Base-by-base conservation (phyloP, 2,329 filamentous ascomycete species). In the Hymenoscyphus infarciens region DNA sequence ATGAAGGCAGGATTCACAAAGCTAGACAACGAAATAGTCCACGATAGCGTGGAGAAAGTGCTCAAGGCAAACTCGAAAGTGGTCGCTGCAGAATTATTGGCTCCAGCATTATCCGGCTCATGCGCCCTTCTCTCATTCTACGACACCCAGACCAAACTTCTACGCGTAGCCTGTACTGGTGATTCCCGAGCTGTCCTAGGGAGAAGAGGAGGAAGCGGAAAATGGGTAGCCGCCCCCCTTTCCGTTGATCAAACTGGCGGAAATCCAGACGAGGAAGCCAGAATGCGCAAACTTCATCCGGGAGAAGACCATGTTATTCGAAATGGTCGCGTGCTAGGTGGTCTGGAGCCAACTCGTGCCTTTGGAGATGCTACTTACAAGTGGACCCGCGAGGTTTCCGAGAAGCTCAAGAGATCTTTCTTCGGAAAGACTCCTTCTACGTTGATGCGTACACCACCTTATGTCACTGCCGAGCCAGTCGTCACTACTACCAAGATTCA, bases 331-430 rank as follows among this genome's bases (percentile, higher is more conserved):
- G 91, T 99, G 16, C 83, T 99, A 0, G 95, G 95, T 54, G 91
- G 93, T 19, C 81, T 99, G 13, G 95, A 99, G 75, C 95, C 95
- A 3, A 94, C 89, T 19, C 88, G 95, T 66, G 94, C 96, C 0
- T 99, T 99, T 76, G 96, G 95, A 39, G 95, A 99, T 76, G 94
- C 95, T 8, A 88, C 89, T 70, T 99, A 99, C 81, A 99, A 99
- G 77, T 99, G 95, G 95, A 90, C 85, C 63, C 84, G 85, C 59
- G 92, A 97, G 64, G 89, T 92, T 0, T 91, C 95, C 63, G 86
- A 91, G 59, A 88, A 90, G 70, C 83, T 99, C 61, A 92, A 92
- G 74, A 82, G 83, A 67, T 88, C 89, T 35, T 99, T 96, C 81
- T 98, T 98, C 72, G 92, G 91, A 25, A 87, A 92, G 57, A 89